These are phyloP conservation scores for Mycothermus thermophilus DNA, from an alignment of 495 filamentous ascomycete genomes.

Conservation along the genomic window DNA sequence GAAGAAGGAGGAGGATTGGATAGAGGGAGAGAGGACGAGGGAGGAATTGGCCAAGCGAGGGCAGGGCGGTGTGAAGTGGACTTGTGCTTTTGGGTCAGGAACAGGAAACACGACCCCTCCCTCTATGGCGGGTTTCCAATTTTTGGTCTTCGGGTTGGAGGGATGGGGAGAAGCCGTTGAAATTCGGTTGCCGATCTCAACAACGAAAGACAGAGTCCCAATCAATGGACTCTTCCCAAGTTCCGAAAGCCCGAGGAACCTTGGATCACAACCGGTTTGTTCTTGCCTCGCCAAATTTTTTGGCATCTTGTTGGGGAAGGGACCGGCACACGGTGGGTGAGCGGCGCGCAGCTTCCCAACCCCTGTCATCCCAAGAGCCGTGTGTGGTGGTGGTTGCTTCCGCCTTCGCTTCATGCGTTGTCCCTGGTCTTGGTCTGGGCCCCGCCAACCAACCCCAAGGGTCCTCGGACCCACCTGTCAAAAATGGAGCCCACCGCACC, in stretches of 20 bases:
- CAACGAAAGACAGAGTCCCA: too few species aligned
- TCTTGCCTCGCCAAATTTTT: slow-evolving; percentile 22
- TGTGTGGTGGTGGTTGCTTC: slow-evolving; percentile 8
- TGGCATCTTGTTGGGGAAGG: slow-evolving; percentile 26
- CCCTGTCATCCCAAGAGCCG: slow-evolving; percentile 16
- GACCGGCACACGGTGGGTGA: slow-evolving; percentile 7
- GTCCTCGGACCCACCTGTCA: slow-evolving; percentile 18
- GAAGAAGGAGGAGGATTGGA: neutral
- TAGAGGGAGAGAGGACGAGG: neutral
- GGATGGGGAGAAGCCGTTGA: too few species aligned
- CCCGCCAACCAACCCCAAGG: slow-evolving; percentile 9
- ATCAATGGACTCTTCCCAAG: too few species aligned
- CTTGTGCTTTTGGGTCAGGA: too few species aligned
- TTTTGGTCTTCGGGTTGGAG: too few species aligned
- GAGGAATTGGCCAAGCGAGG: neutral
- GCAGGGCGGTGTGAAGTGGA: too few species aligned
- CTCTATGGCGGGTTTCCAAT: too few species aligned
- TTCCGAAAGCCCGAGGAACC: too few species aligned
- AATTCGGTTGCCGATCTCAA: too few species aligned
- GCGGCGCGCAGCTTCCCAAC: slow-evolving; percentile 3
- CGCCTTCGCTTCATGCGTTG: slow-evolving; percentile 9
- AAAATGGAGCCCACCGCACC: slow-evolving; percentile 1
- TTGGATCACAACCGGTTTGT: too few species aligned
- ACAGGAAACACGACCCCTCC: too few species aligned
- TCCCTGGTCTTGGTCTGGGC: slow-evolving; percentile 5